Evolutionary conservation across 2,329 filamentous ascomycete genomes (phyloP), one percentile per base, ranked within the genome.

Genomic region (Macrophomina phaseolina): DNA sequence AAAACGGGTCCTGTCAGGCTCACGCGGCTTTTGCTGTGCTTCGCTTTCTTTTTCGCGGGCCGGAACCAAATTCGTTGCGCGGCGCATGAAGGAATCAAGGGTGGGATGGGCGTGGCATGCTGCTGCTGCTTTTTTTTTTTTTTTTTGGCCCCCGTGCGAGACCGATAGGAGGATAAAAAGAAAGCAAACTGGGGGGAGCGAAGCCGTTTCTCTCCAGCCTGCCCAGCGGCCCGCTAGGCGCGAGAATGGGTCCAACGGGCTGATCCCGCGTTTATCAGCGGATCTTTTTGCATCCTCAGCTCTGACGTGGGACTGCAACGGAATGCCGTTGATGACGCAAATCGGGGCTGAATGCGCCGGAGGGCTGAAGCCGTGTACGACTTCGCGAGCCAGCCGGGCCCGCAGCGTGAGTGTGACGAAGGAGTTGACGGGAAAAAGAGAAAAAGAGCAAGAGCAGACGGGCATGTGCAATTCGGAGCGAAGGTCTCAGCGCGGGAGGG

Each of bases 241-340:
- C 58, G 42, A 62, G 58, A 62, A 62, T 62, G 58, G 58, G 58
- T 38, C 58, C 58, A 62, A 49, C 58, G 58, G 58, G 58, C 58
- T 49, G 58, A 62, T 62, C 58, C 56, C 56, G 56, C 56, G 56
- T 61, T 16, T 34, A 61, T 61, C 56, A 48, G 56, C 56, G 56
- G 56, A 62, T 62, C 58, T 38, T 30, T 18, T 45, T 34, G 36
- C 36, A 23, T 45, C 11, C 46, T 49, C 58, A 62, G 58, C 58
- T 62, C 58, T 62, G 58, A 62, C 58, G 58, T 62, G 42, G 58
- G 58, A 62, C 46, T 62, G 58, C 58, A 62, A 62, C 58, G 58
- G 58, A 62, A 62, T 62, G 58, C 42, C 36, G 36, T 62, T 48
- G 58, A 49, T 45, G 30, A 48, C 55, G 55, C 40, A 40, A 38